These are phyloP conservation scores for Endothia cerciana DNA, from an alignment of 2,329 filamentous ascomycete species.

Conservation along the genomic window DNA sequence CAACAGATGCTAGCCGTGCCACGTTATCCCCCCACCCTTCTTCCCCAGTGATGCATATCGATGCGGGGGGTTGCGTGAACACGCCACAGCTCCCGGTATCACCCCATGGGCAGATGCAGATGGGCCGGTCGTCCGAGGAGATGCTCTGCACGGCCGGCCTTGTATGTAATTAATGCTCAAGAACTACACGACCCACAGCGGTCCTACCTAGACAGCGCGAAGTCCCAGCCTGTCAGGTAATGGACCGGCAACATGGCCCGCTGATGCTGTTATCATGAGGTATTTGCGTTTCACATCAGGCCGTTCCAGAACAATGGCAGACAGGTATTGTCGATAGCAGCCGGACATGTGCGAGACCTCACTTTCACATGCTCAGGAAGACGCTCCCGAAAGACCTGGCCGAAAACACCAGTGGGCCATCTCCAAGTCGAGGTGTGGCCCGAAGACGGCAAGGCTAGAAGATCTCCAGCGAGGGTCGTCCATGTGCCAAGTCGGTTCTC, in stretches of 20 bases:
- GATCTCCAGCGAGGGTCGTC: background rate
- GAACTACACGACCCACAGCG: background rate
- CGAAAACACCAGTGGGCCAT: background rate
- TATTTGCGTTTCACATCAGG: background rate
- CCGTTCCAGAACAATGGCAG: background rate
- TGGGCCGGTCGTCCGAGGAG: background rate
- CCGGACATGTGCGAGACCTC: background rate
- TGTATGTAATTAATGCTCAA: background rate
- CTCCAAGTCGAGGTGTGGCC: background rate
- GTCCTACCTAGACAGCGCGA: background rate
- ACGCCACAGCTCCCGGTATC: conserved; percentile 1
- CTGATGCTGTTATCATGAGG: background rate
- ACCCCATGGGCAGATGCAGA: conserved; percentile 10
- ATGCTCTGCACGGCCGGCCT: background rate
- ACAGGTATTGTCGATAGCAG: background rate
- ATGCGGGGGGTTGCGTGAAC: conserved; percentile 1
- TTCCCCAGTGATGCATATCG: background rate
- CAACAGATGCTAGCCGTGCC: background rate
- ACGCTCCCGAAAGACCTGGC: background rate
- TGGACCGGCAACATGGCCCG: background rate
- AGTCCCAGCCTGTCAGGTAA: background rate
- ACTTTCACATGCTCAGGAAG: background rate
- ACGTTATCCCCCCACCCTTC: too few species aligned
- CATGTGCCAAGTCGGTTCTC: background rate
- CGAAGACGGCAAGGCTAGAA: background rate